Conservation (phyloP, 345 rosid genomes). For the Odontarrhena argentea region DNA sequence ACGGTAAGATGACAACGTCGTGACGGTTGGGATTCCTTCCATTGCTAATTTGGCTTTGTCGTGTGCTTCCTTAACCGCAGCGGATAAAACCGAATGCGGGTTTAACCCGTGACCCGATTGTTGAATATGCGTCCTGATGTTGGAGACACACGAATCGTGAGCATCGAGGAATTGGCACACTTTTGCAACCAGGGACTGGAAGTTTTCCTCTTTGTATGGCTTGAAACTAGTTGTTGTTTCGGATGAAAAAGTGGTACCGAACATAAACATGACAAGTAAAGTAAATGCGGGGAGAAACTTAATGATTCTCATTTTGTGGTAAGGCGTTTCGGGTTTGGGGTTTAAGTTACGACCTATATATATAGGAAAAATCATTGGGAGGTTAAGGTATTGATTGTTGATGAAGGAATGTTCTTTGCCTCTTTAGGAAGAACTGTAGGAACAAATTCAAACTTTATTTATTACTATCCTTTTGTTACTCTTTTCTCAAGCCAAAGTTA, state of each 20-base stretch:
- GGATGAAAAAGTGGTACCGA: slow-evolving; percentile 38
- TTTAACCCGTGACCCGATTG: slow-evolving; percentile 38
- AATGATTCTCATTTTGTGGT: slow-evolving; percentile 47
- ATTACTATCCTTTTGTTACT: slow-evolving; percentile 43
- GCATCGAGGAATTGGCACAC: slow-evolving; percentile 56
- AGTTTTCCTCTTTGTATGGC: slow-evolving; percentile 40
- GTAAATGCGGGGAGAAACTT: slow-evolving; percentile 41
- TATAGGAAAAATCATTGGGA: slow-evolving; percentile 1
- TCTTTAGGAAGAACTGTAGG: slow-evolving; percentile 43
- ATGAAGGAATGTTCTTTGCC: slow-evolving; percentile 53
- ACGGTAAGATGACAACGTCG: slow-evolving; percentile 57
- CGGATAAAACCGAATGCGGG: slow-evolving; percentile 56
- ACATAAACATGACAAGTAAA: slow-evolving; percentile 43
- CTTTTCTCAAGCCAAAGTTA: slow-evolving; percentile 46
- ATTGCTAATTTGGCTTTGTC: slow-evolving; percentile 70
- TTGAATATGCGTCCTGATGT: slow-evolving; percentile 47
- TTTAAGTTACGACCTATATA: slow-evolving; percentile 26
- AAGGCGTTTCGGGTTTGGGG: slow-evolving; percentile 1
- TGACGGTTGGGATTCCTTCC: slow-evolving; percentile 57
- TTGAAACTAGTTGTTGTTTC: slow-evolving; percentile 31
- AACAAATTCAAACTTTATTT: slow-evolving; percentile 39
- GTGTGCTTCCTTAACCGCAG: slow-evolving; percentile 62
- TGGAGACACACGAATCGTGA: slow-evolving; percentile 55
- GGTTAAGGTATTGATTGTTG: slow-evolving; percentile 52
- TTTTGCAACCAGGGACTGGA: slow-evolving; percentile 47